These are phyloP conservation scores for Carex scoparia DNA, from an alignment of 176 grass and related monocot genomes.

Conservation along the genomic window DNA sequence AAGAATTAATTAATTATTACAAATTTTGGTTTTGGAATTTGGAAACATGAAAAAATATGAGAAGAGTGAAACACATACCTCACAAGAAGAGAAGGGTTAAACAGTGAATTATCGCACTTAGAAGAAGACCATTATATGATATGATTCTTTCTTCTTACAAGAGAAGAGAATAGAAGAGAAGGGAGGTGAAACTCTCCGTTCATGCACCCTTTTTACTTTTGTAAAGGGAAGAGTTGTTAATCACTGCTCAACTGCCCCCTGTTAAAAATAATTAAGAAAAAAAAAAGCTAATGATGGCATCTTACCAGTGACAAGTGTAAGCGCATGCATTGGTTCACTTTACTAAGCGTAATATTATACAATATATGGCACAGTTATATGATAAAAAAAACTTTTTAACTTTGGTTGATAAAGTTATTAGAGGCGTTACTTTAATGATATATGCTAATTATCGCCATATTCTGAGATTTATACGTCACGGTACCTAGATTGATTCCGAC, in stretches of 20 bases:
- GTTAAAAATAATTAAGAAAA: background rate
- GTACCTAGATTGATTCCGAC: too few relatives aligned
- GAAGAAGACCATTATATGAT: background rate
- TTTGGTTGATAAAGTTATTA: background rate
- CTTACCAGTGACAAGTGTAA: slow-evolving; percentile 13
- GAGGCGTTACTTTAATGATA: background rate
- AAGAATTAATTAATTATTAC: background rate
- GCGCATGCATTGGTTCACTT: slow-evolving; percentile 20
- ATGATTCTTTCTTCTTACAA: background rate
- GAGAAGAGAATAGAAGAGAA: background rate
- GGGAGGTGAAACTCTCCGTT: background rate
- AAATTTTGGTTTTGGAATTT: background rate
- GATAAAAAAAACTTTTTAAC: background rate
- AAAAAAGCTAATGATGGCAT: background rate
- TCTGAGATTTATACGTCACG: too few relatives aligned
- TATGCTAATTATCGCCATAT: background rate
- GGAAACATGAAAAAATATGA: background rate
- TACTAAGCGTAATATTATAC: background rate
- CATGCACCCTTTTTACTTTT: slow-evolving; percentile 8
- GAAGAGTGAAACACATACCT: background rate
- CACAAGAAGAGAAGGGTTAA: background rate
- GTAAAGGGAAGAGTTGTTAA: slow-evolving; percentile 12
- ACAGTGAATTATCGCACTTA: background rate
- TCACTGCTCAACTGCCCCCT: slow-evolving; percentile 7
- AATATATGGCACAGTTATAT: slow-evolving; percentile 1